phyloP scores from a whole-genome alignment of 139 green algal genomes.

The Chlorella sorokiniana region DNA sequence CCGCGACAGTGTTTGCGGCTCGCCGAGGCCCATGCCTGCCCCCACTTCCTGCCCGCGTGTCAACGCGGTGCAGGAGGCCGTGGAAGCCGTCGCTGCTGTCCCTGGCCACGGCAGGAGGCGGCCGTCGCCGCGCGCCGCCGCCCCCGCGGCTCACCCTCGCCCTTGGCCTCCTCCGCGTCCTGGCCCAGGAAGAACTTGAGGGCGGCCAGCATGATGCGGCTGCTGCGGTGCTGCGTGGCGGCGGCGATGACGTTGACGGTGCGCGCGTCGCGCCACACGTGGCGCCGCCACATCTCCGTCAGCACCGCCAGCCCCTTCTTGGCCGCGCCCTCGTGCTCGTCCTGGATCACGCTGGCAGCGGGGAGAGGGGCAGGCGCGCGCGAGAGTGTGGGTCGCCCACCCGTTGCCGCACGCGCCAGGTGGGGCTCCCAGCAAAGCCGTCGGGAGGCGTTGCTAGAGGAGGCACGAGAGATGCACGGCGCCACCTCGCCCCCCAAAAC shows the following conservation, averaged over 20 bases:
- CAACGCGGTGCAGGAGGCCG: no score
- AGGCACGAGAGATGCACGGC: not conserved
- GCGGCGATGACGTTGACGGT: slow-evolving; percentile 57
- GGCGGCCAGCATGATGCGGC: slow-evolving; percentile 82
- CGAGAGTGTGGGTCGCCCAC: not conserved
- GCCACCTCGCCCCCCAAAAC: not conserved
- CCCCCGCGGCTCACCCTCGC: slow-evolving; percentile 62
- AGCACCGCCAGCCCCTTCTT: slow-evolving; percentile 92
- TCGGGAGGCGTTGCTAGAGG: not conserved
- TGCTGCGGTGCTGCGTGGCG: slow-evolving; percentile 73
- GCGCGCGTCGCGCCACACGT: slow-evolving; percentile 94
- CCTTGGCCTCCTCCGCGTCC: slow-evolving; percentile 62
- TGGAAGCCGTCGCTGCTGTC: no score
- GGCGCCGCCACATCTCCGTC: slow-evolving; percentile 90
- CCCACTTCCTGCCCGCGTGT: no score
- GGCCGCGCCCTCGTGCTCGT: slow-evolving; percentile 85
- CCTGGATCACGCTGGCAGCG: slow-evolving; percentile 59
- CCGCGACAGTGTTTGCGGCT: no score
- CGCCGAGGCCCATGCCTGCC: no score
- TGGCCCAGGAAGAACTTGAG: slow-evolving; percentile 98
- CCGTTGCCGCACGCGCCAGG: not conserved
- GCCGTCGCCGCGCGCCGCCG: not conserved
- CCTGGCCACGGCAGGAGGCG: no score
- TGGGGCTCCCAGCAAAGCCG: not conserved
- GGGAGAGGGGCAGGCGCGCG: not conserved